Base-by-base conservation (phyloP, 352 stramenopile genomes). In the Phytophthora europaea region DNA sequence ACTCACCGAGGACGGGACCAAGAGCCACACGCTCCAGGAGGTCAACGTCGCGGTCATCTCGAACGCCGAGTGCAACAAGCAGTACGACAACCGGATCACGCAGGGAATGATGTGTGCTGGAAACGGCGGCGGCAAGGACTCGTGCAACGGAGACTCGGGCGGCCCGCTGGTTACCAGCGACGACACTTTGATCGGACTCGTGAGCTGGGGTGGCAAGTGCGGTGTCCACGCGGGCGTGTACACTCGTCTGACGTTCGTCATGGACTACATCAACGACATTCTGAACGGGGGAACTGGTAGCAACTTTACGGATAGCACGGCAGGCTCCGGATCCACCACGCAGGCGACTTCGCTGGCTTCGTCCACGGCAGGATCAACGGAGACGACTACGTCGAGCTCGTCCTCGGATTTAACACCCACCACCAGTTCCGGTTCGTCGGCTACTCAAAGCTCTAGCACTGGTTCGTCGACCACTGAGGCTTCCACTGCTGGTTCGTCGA, bases 81-180 rank as follows among this genome's bases (percentile, higher is more conserved):
- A 80, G 64, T 87, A 88, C 68, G 61, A 79, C 55, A 85, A 82
- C 79, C 72, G 76, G 23, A 88, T 90, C 57, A 88, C 79, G 23
- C 76, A 84, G 9, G 70, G 73, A 18, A 92, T 91, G 85, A 65
- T 90, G 20, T 92, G 85, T 45, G 85, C 85, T 10, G 83, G 85
- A n/a, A 70, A 79, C 5, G 75, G 75, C 3, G 61, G 63, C 16
- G 79, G 76, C 50, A 85, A 90, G 56, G 81, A 87, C 60, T 82
- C 81, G 38, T 92, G 85, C 78, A 87, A 89, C 54, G 83, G 85
- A 34, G 85, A 91, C 78, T 91, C 82, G 4, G 85, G 85, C 9
- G 85, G 85, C 16, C 80, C 85, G 5, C 70, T 92, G 16, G 75
- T 91, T 26, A 72, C 70, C 6, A 81, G 51, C 20, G 72, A 78